A percentile compares a stretch with the other conserved stretches of the same genome.
Conservation (phyloP, 345 rosid genomes). For the Dipteronia sinensis region DNA sequence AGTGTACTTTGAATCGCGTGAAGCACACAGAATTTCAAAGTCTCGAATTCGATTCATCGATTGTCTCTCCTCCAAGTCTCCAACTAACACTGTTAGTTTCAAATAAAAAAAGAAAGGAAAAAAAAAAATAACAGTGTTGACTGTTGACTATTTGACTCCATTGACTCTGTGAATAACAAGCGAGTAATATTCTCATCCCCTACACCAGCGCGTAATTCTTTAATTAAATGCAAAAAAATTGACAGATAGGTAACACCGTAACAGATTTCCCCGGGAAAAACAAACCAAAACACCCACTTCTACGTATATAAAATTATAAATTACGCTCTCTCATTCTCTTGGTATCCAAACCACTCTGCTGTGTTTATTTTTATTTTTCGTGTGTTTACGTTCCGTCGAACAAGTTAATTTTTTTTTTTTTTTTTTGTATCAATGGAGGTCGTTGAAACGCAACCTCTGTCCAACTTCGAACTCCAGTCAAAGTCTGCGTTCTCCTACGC, state of each 20-base stretch:
- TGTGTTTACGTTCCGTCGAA: neutral
- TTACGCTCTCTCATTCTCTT: neutral
- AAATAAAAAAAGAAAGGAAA: too few relatives aligned
- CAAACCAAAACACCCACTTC: neutral
- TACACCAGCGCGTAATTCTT: neutral
- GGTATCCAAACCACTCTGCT: neutral
- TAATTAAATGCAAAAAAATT: neutral
- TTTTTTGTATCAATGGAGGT: slow-evolving; percentile 41
- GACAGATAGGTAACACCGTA: neutral
- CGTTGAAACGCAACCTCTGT: slow-evolving; percentile 29
- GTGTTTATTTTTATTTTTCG: neutral
- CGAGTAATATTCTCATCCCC: neutral
- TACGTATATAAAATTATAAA: neutral
- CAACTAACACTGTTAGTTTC: too few relatives aligned
- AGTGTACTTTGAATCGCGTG: too few relatives aligned
- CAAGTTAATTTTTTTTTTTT: neutral
- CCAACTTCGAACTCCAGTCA: slow-evolving; percentile 41
- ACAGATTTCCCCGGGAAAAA: slow-evolving; percentile 1
- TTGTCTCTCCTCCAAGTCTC: too few relatives aligned
- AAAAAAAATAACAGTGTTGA: too few relatives aligned
- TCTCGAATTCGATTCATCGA: too few relatives aligned
- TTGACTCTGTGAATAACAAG: neutral
- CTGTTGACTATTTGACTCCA: too few relatives aligned
- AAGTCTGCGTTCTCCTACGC: slow-evolving; percentile 36
- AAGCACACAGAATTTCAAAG: too few relatives aligned